phyloP scores from a whole-genome alignment of 176 grass and related monocot species.

The Oryza longistaminata region DNA sequence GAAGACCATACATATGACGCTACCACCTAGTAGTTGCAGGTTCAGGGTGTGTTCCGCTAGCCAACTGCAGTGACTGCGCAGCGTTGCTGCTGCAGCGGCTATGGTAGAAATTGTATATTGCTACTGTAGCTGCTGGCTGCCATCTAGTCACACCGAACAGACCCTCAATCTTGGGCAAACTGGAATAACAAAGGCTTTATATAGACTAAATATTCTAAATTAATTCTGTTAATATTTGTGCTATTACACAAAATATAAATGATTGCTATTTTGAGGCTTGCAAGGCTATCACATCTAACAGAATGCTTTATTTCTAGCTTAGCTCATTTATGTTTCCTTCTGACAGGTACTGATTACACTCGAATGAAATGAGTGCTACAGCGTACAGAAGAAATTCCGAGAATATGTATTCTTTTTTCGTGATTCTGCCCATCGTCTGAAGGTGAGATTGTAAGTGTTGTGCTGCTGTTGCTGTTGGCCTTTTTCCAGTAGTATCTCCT shows the following conservation, averaged over 20 bases:
- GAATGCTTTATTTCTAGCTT: neutral
- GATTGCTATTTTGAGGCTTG: constrained; percentile 5
- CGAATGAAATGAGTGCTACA: constrained; percentile 16
- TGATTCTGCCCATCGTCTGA: neutral
- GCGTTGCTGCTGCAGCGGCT: no score
- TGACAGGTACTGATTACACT: neutral
- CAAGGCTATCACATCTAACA: neutral
- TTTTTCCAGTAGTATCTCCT: neutral
- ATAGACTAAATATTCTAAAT: constrained; percentile 2
- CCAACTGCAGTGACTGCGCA: no score
- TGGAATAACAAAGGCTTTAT: constrained; percentile 11
- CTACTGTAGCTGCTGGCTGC: no score
- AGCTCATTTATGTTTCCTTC: constrained; percentile 30
- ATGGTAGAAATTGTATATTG: no score
- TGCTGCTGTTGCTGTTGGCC: neutral
- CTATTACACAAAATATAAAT: neutral
- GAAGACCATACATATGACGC: neutral
- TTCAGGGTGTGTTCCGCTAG: neutral
- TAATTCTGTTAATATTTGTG: neutral
- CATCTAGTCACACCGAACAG: no score
- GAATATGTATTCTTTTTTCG: neutral
- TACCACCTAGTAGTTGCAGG: neutral
- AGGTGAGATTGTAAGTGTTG: constrained; percentile 16
- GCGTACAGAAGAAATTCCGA: neutral
- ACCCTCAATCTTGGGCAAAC: neutral